Evolutionary conservation across 192 early-diverging fungal species (phyloP), one percentile per base, ranked within the genome.

Genomic region (Podila verticillata): DNA sequence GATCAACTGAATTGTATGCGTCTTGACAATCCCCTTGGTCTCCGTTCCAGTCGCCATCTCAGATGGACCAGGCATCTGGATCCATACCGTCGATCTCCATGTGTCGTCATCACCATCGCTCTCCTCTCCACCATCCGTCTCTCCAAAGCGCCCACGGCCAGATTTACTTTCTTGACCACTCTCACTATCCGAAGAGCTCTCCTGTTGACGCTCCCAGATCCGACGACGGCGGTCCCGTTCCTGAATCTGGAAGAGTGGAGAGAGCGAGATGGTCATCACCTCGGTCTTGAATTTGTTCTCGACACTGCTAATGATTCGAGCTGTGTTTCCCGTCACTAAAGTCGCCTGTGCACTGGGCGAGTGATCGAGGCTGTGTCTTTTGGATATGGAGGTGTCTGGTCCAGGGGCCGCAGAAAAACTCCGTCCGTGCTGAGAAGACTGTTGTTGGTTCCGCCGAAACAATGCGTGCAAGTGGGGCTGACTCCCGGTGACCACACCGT

Each of bases 271-370:
- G 3, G 61, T 20, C 58, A 54, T 64, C 3, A 64, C 69, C 44
- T 80, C 77, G 0, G 70, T 68, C 49, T 80, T 80, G 64, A 72
- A 80, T 56, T 72, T 72, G 6, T 70, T 64, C 35, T 80, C 77
- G 22, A 80, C 48, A 7, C 58, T 80, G 32, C 66, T 80, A 4
- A 80, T 58, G 12, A 80, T 72, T 9, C 68, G 47, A 10, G 75
- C 31, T 8, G n/a, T 63, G 4, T 51, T 61, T 12, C n/a, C 19
- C 44, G 19, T 34, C 63, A 54, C 57, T 35, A 35, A 48, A 1
- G n/a, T 9, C 15, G 63, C 29, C n/a, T n/a, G 20, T 29, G 24
- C 12, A 1, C 24, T 57, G 20, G 66, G 69, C 0, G 77, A 6
- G 4, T 58, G n/a, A 34, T 80, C 77, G 54, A 80, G 9, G n/a